Evolutionary conservation across 2,329 filamentous ascomycete species (phyloP), one percentile per base, ranked within the genome.

Genomic region (Aspergillus aculeatinus): DNA sequence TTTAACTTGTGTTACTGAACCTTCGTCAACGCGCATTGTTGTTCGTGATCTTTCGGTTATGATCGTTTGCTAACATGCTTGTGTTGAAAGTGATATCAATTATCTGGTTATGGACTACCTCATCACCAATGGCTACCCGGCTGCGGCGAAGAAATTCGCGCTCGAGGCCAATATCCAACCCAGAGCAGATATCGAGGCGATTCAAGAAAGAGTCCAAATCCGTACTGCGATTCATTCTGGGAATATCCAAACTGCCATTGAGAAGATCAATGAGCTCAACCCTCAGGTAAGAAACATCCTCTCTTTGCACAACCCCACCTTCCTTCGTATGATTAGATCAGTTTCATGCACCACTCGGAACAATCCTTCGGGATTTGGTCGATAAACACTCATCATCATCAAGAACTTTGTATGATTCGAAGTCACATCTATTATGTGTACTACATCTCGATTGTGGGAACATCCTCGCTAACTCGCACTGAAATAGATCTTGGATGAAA

Each of bases 311-410:
- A 29, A 29, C 58, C 35, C 44, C 57, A 54, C 63, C 54, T 50
- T 63, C 67, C 61, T 80, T 85, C 83, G 85, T 79, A 93, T 95
- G 95, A 99, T 99, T 96, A 96, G 83, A 91, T 83, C 84, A 68
- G 89, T 83, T 93, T 96, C 94, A 99, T 99, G 95, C 95, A 99
- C 95, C 95, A 99, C 95, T 92, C 95, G 92, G 95, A 98, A 69
- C 66, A 86, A 83, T 83, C 84, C 87, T 87, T 85, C 82, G 83
- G 86, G 87, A 88, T 86, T 79, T 86, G 95, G 95, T 96, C 96
- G 94, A 98, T 81, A 86, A 85, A 80, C 81, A 82, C 80, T 79
- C 79, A 80, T 86, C 88, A 90, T 90, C 88, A 91, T 87, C 90
- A 87, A 85, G 16, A 50, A 50, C 25, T 90, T 86, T 90, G 86